Evolutionary conservation across 2,329 filamentous ascomycete genomes (phyloP).

Genomic region (Cytospora paraplurivora): DNA sequence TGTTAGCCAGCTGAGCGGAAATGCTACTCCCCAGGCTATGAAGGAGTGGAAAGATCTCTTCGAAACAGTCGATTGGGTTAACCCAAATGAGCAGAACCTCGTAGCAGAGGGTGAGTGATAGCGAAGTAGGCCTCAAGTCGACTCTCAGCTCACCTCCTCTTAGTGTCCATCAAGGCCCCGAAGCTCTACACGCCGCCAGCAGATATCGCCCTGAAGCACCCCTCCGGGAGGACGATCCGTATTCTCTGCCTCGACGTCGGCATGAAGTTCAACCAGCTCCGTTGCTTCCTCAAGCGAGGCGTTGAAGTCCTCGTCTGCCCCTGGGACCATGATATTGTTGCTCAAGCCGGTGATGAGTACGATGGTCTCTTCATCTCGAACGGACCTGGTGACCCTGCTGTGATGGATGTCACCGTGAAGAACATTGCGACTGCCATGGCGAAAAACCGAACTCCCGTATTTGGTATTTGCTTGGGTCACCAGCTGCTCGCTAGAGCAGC

Average conservation of each 20-base stretch:
- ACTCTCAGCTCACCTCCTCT: conserved; percentile 43
- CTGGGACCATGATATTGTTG: conserved; percentile 91
- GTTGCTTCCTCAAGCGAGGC: conserved; percentile 87
- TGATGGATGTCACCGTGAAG: conserved; percentile 76
- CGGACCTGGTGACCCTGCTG: conserved; percentile 91
- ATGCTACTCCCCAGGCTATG: conserved; percentile 41
- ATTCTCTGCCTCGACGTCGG: conserved; percentile 95
- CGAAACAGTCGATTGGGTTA: conserved; percentile 81
- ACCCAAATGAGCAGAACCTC: conserved; percentile 91
- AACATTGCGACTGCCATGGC: conserved; percentile 77
- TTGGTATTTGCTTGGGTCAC: conserved; percentile 95
- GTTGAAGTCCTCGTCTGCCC: conserved; percentile 94
- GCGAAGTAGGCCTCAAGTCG: conserved; percentile 27
- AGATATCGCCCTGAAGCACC: conserved; percentile 75
- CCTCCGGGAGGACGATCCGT: conserved; percentile 82
- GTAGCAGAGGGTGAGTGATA: conserved; percentile 82
- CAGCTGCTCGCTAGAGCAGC: conserved; percentile 88
- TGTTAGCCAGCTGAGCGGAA: conserved; percentile 42
- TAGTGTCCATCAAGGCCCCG: conserved; percentile 86
- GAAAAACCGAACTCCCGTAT: conserved; percentile 82
- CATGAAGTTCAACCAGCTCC: conserved; percentile 96
- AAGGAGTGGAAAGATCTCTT: conserved; percentile 61
- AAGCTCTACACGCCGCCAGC: conserved; percentile 81
- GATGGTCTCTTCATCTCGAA: conserved; percentile 98
- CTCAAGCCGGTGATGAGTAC: conserved; percentile 77